Conservation (phyloP, 1,284 basidiomycete species). For the Coriolopsis trogii region DNA sequence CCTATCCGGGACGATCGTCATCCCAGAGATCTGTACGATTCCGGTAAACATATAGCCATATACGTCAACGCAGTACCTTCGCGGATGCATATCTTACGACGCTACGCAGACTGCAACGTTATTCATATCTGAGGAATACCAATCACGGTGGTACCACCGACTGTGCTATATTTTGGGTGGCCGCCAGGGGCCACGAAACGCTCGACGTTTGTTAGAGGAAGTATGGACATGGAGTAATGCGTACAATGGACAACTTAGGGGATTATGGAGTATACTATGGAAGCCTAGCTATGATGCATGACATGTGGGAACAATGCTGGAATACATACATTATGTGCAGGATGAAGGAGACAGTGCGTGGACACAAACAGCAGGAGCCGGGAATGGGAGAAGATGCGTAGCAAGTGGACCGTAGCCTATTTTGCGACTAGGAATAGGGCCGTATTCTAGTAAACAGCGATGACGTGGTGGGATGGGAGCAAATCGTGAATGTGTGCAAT, state of each 20-base stretch:
- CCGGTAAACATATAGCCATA: conserved; percentile 13
- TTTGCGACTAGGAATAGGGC: conserved; percentile 25
- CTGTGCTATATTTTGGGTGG: too few species aligned
- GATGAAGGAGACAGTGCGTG: conserved; percentile 22
- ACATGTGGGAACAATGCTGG: conserved; percentile 22
- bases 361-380: conserved; percentile 19
- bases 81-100: too few species aligned
- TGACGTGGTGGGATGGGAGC: conserved; percentile 19
- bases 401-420: conserved; percentile 26
- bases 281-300: conserved; percentile 26
- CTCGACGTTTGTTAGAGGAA: conserved; percentile 18
- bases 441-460: conserved; percentile 26
- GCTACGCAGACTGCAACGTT: background rate
- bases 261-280: conserved; percentile 25
- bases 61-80: background rate
- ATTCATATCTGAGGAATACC: too few species aligned
- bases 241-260: conserved; percentile 18
- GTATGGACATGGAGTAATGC: conserved; percentile 21
- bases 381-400: conserved; percentile 20
- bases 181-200: conserved; percentile 22
- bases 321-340: conserved; percentile 28
- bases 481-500: conserved; percentile 12
- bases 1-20: conserved; percentile 17
- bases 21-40: conserved; percentile 12
- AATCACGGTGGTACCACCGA: too few species aligned